phyloP scores from a whole-genome alignment of 768 basidiomycete species.

The Tricholoma sp. region DNA sequence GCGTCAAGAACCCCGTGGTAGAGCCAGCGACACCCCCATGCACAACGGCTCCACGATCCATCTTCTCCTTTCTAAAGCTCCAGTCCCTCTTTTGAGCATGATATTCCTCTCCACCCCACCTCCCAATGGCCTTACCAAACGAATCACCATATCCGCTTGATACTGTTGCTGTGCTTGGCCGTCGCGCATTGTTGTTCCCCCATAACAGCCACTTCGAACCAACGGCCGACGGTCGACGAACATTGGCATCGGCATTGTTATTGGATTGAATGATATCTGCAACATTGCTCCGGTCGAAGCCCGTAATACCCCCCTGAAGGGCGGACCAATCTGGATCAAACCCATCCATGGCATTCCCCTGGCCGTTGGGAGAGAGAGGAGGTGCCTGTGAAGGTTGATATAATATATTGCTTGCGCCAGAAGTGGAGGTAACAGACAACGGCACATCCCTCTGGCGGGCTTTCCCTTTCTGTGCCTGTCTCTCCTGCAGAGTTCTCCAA shows the following conservation, averaged over 20 bases:
- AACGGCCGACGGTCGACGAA: conserved; percentile 13
- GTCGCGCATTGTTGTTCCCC: conserved; percentile 22
- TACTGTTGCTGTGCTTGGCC: conserved; percentile 39
- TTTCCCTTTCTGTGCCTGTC: conserved; percentile 26
- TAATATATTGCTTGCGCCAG: background rate
- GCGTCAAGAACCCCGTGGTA: conserved; percentile 23
- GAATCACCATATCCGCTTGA: conserved; percentile 36
- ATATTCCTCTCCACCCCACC: conserved; percentile 45
- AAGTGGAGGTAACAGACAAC: background rate
- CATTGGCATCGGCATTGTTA: conserved; percentile 4
- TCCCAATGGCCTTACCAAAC: conserved; percentile 33
- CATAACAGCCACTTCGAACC: conserved; percentile 18
- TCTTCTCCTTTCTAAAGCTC: conserved; percentile 54
- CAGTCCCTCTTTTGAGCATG: conserved; percentile 42
- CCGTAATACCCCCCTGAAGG: conserved; percentile 29
- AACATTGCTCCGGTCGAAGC: conserved; percentile 22
- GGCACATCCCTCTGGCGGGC: conserved; percentile 10
- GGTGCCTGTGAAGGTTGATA: background rate
- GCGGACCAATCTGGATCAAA: conserved; percentile 39
- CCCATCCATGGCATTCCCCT: conserved; percentile 25
- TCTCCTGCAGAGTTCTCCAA: conserved; percentile 49
- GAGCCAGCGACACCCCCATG: conserved; percentile 1
- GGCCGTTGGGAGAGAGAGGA: background rate
- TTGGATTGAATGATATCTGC: conserved; percentile 21
- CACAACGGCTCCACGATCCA: conserved; percentile 24